phyloP scores from a whole-genome alignment of 345 rosid species.

The Corchorus capsularis region DNA sequence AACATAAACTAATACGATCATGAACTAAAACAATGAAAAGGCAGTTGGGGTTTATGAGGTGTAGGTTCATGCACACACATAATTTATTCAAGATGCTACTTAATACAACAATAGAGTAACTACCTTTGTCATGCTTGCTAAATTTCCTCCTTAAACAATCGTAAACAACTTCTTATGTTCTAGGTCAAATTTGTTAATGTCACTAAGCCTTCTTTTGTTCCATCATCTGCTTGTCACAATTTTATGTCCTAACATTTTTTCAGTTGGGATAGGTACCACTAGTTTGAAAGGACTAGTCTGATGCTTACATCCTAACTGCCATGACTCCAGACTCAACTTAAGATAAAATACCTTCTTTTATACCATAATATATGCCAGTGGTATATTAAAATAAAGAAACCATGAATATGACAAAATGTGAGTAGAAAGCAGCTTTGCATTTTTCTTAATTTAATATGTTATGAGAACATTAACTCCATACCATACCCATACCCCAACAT shows the following conservation, averaged over 20 bases:
- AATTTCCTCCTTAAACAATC: constrained; percentile 5
- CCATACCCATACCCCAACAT: background rate
- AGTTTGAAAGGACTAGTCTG: constrained; percentile 24
- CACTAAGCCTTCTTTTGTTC: constrained; percentile 23
- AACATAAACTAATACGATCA: constrained; percentile 8
- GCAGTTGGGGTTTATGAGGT: constrained; percentile 1
- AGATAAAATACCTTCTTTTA: constrained; percentile 18
- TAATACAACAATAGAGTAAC: constrained; percentile 19
- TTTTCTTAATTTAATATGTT: background rate
- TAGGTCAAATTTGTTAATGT: constrained; percentile 28
- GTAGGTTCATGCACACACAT: constrained; percentile 35
- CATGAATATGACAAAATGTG: background rate
- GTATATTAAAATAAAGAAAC: constrained; percentile 2
- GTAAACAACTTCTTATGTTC: background rate
- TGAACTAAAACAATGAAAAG: constrained; percentile 13
- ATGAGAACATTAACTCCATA: background rate
- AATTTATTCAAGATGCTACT: constrained; percentile 15
- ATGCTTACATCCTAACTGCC: constrained; percentile 39
- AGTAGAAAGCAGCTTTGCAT: background rate
- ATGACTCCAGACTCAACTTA: constrained; percentile 17
- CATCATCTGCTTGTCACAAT: constrained; percentile 25
- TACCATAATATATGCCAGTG: constrained; percentile 13
- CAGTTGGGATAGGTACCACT: constrained; percentile 10
- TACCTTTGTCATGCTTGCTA: constrained; percentile 1
- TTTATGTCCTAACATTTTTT: background rate